Conservation (phyloP, 164 flowering plant genomes). For the Dillenia turbinata region DNA sequence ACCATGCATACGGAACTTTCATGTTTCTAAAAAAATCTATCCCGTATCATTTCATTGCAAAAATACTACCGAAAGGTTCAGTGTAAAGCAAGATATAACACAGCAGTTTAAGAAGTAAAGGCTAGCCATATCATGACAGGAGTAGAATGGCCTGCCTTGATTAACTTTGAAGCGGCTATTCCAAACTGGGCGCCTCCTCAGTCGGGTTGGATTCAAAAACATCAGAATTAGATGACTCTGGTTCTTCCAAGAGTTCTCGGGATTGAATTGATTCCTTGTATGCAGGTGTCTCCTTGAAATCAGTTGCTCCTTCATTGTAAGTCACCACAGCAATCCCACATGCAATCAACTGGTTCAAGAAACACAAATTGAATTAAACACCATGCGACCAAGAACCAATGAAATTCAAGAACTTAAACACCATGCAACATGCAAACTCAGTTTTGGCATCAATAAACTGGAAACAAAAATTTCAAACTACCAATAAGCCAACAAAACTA, state of each 20-base stretch:
- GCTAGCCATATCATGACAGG: conserved; percentile 5
- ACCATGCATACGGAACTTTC: too few species aligned
- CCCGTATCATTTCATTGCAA: too few species aligned
- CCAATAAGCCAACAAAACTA: too few species aligned
- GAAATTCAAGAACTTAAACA: neutral
- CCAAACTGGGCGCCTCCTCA: conserved; percentile 91
- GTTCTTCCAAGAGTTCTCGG: conserved; percentile 67
- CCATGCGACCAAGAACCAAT: neutral
- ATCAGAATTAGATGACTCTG: conserved; percentile 67
- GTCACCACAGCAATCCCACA: conserved; percentile 81
- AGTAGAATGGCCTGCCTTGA: neutral
- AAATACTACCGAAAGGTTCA: too few species aligned
- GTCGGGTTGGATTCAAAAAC: conserved; percentile 93
- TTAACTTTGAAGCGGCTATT: conserved; percentile 27
- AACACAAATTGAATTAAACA: neutral
- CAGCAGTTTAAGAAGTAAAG: neutral
- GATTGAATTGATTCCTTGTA: conserved; percentile 82
- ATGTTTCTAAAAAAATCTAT: too few species aligned
- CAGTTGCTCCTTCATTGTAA: conserved; percentile 93
- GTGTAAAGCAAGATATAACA: too few species aligned
- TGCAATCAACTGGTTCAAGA: conserved; percentile 54
- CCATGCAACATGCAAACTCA: too few species aligned
- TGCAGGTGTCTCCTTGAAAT: conserved; percentile 81
- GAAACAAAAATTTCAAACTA: too few species aligned
- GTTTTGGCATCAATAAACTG: too few species aligned